These are phyloP conservation scores for Byssoonygena ceratinophila DNA, from an alignment of 2,329 filamentous ascomycete genomes.

Conservation along the genomic window DNA sequence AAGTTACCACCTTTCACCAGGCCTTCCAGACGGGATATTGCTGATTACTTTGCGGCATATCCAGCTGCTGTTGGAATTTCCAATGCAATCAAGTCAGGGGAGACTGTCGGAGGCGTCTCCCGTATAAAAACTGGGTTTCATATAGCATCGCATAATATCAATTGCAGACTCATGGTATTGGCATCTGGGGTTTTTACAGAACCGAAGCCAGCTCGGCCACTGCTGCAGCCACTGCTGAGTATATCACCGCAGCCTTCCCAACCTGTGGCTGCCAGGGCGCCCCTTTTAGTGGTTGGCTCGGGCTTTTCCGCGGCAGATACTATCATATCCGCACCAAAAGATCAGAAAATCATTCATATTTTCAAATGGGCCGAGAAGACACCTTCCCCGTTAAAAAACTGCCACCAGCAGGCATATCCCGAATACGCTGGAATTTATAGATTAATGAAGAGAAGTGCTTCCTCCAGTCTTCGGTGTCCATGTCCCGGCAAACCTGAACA, in stretches of 20 bases:
- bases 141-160: conserved; percentile 42
- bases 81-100: conserved; percentile 37
- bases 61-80: conserved; percentile 44
- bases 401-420: conserved; percentile 51
- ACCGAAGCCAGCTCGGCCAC: conserved; percentile 41
- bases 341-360: conserved; percentile 48
- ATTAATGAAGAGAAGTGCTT: conserved; percentile 47
- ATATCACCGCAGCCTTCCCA: conserved; percentile 19
- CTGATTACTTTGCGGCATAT: conserved; percentile 47
- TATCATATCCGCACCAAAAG: conserved; percentile 44
- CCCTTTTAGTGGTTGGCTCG: conserved; percentile 49
- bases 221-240: conserved; percentile 39
- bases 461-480: conserved; percentile 14
- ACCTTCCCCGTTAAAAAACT: conserved; percentile 48
- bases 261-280: conserved; percentile 21
- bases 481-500: conserved; percentile 6
- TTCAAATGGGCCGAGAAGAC: conserved; percentile 48
- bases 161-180: conserved; percentile 47
- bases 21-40: conserved; percentile 45
- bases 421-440: conserved; percentile 52
- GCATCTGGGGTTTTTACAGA: conserved; percentile 51
- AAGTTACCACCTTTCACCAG: conserved; percentile 43
- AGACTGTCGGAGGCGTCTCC: conserved; percentile 36
- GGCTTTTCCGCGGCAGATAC: conserved; percentile 53
- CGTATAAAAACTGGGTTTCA: conserved; percentile 40